Evolutionary conservation across 2,329 filamentous ascomycete genomes (phyloP).

Genomic region (Myotisia sp.): DNA sequence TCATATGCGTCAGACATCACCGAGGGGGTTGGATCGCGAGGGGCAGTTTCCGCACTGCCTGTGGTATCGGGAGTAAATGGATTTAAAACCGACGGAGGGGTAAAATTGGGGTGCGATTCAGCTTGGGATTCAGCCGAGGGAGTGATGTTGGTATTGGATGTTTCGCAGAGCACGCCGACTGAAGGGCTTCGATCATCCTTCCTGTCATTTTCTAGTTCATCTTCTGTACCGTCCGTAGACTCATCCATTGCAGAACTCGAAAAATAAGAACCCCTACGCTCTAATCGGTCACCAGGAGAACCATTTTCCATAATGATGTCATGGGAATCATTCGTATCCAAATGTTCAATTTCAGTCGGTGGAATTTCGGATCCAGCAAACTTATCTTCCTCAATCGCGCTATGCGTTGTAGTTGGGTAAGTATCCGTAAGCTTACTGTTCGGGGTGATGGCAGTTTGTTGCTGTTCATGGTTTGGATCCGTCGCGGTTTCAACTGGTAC

Average conservation of each 20-base stretch:
- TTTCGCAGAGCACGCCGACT: too few relatives aligned
- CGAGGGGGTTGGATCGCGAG: slow-evolving; percentile 21
- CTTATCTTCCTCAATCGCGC: too few relatives aligned
- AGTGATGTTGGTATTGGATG: not conserved
- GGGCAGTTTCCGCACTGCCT: too few relatives aligned
- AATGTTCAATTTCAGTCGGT: not conserved
- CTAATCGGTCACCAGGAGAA: not conserved
- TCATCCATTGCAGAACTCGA: slow-evolving; percentile 29
- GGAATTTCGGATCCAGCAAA: not conserved
- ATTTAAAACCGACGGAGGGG: not conserved
- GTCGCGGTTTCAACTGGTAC: too few relatives aligned
- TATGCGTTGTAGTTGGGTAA: too few relatives aligned
- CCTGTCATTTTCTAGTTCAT: slow-evolving; percentile 3
- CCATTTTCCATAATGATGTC: not conserved
- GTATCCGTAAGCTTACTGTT: too few relatives aligned
- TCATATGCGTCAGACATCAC: slow-evolving; percentile 41
- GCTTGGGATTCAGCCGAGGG: not conserved
- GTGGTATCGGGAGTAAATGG: too few relatives aligned
- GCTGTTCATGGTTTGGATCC: too few relatives aligned
- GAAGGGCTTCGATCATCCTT: too few relatives aligned
- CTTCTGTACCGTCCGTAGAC: slow-evolving; percentile 18
- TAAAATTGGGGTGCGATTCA: not conserved
- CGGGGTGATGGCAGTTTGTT: too few relatives aligned
- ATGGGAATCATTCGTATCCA: not conserved
- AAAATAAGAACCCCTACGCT: slow-evolving; percentile 12